Conservation (phyloP, 768 basidiomycete genomes). For the Podaxis mareebaensis region DNA sequence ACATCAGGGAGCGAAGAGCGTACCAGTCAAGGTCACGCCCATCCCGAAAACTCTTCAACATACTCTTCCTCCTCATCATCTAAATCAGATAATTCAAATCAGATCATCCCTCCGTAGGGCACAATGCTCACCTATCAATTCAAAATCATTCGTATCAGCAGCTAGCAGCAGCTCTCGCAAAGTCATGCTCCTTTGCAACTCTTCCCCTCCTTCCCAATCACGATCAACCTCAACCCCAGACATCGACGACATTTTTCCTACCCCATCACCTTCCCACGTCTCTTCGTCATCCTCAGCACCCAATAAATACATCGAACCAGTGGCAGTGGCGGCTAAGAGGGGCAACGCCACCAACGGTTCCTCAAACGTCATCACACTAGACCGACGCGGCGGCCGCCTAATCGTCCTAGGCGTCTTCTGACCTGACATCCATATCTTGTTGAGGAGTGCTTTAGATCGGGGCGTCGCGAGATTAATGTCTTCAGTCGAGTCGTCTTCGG, state of each 20-base stretch:
- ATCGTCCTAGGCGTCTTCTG: not conserved
- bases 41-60: constrained; percentile 22
- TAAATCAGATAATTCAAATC: not conserved
- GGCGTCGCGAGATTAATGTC: constrained; percentile 1
- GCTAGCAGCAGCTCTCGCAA: constrained; percentile 46
- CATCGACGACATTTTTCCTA: not conserved
- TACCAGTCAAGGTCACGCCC: constrained; percentile 13
- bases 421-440: constrained; percentile 16
- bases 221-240: not conserved
- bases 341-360: constrained; percentile 7
- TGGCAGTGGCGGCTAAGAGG: constrained; percentile 3
- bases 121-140: constrained; percentile 34
- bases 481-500: constrained; percentile 1
- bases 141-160: constrained; percentile 38
- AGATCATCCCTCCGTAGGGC: not conserved
- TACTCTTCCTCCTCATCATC: constrained; percentile 20
- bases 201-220: constrained; percentile 28
- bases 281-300: not conserved
- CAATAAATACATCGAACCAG: constrained; percentile 4
- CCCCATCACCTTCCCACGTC: not conserved
- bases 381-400: not conserved
- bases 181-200: constrained; percentile 44
- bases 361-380: not conserved
- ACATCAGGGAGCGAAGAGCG: too few species aligned
- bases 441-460: constrained; percentile 1